Evolutionary conservation across 2,329 filamentous ascomycete genomes (phyloP).

Genomic region (Alternaria sp.): DNA sequence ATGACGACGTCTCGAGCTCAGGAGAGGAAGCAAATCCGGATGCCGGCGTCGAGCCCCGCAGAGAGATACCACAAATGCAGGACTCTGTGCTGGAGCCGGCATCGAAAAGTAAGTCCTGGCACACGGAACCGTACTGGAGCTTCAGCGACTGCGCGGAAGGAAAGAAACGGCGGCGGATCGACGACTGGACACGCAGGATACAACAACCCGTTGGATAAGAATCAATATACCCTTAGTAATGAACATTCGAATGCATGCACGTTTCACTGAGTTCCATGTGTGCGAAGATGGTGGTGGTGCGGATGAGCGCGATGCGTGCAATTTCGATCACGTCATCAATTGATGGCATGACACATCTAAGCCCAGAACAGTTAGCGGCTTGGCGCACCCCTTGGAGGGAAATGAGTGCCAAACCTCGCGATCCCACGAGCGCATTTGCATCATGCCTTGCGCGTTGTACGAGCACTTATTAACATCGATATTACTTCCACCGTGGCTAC

Average conservation of each 20-base stretch:
- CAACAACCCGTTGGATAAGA: not conserved
- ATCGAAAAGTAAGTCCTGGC: not conserved
- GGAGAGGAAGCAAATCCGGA: not conserved
- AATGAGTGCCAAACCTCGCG: not conserved
- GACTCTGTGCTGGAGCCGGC: not conserved
- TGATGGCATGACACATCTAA: not conserved
- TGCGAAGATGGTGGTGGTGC: not conserved
- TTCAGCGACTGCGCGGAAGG: not conserved
- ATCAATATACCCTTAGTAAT: not conserved
- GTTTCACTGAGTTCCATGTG: not conserved
- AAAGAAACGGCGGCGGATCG: not conserved
- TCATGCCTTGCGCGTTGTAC: not conserved
- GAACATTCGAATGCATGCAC: not conserved
- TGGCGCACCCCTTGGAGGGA: not conserved
- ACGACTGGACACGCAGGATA: not conserved
- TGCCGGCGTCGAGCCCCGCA: not conserved
- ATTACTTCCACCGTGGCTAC: not conserved
- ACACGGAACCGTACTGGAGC: not conserved
- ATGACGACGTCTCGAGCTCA: not conserved
- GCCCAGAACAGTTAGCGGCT: not conserved
- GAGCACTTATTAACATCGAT: not conserved
- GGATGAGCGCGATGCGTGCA: not conserved
- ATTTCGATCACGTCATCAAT: not conserved
- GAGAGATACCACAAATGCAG: not conserved
- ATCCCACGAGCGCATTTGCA: not conserved